phyloP scores from a whole-genome alignment of 371 early-diverging fungal genomes.

The Vittaforma corneae region DNA sequence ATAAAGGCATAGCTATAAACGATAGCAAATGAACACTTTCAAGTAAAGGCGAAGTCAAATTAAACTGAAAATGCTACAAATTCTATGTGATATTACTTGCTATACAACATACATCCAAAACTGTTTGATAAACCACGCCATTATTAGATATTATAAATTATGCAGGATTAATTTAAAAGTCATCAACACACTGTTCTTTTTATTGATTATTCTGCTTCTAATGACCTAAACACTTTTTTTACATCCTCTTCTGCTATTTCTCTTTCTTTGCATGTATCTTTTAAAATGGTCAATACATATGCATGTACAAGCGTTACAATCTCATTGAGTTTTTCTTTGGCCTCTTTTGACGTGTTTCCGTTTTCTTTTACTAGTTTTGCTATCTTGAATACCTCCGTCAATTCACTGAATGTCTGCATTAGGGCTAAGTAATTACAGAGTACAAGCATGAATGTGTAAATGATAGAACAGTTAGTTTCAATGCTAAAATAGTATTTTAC shows the following conservation, averaged over 20 bases:
- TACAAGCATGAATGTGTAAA: not conserved
- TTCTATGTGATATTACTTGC: not conserved
- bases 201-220: not conserved
- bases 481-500: not conserved
- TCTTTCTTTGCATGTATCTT: not conserved
- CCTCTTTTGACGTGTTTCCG: constrained; percentile 1
- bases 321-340: not conserved
- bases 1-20: too few relatives aligned
- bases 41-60: not conserved
- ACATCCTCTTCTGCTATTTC: not conserved
- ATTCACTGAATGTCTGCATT: not conserved
- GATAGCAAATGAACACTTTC: not conserved
- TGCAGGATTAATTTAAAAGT: not conserved
- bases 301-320: not conserved
- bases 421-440: not conserved
- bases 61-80: not conserved
- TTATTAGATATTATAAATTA: not conserved
- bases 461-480: not conserved
- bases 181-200: too few relatives aligned
- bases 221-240: constrained; percentile 1
- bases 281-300: not conserved
- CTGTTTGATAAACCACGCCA: not conserved
- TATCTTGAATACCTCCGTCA: not conserved
- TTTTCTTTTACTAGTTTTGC: not conserved
- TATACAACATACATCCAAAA: not conserved